Base-by-base conservation (phyloP, 495 filamentous ascomycete genomes). In the Tuber brumale region DNA sequence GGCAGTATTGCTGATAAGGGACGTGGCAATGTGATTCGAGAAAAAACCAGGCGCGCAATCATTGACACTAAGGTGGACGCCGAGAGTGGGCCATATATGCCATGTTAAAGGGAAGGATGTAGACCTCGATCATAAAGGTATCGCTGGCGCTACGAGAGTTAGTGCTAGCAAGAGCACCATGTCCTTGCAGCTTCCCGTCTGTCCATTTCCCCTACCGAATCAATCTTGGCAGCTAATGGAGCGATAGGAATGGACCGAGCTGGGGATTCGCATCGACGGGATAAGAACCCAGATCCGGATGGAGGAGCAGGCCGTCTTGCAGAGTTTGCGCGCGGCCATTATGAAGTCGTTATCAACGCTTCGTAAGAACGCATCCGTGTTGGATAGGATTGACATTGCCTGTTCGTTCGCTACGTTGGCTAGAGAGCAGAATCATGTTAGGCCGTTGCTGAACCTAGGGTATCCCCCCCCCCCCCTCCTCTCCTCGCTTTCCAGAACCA, bases 361-460 rank as follows among this genome's bases (percentile, higher is more conserved):
- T 23, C 91, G 95, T 0, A 91, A 90, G 73, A 97, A 97, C 83
- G 95, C 94, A 5, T 86, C 88, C 5, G 93, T 97, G 0, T 89
- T 99, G 35, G 96, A 97, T 82, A 93, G 97, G 84, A 87, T 99
- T 7, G 95, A 99, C 83, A 91, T 99, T 41, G 89, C 91, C 2
- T 92, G 92, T 76, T 93, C 93, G 0, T 95, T 95, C 72, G 92
- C 96, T 9, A 87, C 84, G 1, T 85, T 98, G 14, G 95, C 95
- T 0, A 81, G 86, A 35, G 93, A 95, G 81, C 90, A 92, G 75
- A 84, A 86, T 31, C 90, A 94, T 74, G 87, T 89, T 4, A 89
- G 96, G 0, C 95, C 95, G 0, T 85, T 90, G 12, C 82, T 99
- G 19, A 92, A 90, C 71, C 81, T 87, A 31, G 82, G 86, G 14